Conservation (phyloP, 2,329 filamentous ascomycete species). For the Tolypocladium album region DNA sequence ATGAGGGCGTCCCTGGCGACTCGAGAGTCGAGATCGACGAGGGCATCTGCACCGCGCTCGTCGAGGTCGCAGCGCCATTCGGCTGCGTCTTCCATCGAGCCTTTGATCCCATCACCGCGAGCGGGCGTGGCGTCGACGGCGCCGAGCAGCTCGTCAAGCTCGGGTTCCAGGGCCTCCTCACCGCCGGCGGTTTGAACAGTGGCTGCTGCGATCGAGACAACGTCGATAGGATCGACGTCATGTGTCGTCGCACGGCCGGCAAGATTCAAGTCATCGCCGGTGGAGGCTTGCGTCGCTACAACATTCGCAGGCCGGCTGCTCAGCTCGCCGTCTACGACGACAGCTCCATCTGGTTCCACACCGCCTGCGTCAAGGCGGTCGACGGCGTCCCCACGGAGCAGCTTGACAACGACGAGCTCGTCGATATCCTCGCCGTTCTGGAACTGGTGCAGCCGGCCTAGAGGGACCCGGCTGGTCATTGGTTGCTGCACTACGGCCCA, state of each 20-base stretch:
- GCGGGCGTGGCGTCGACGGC: constrained; percentile 7
- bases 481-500: constrained; percentile 10
- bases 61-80: constrained; percentile 28
- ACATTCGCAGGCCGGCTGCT: constrained; percentile 19
- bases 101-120: constrained; percentile 35
- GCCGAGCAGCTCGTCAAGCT: constrained; percentile 25
- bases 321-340: constrained; percentile 12
- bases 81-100: constrained; percentile 45
- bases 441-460: constrained; percentile 12
- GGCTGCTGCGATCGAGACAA: constrained; percentile 24
- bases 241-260: constrained; percentile 18
- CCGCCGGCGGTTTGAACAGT: constrained; percentile 36
- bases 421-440: constrained; percentile 10
- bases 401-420: constrained; percentile 14
- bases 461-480: constrained; percentile 16
- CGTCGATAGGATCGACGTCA: constrained; percentile 19
- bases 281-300: constrained; percentile 36
- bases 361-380: constrained; percentile 21
- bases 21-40: constrained; percentile 24
- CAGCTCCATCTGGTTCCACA: constrained; percentile 32
- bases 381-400: constrained; percentile 10
- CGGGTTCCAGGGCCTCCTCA: constrained; percentile 41
- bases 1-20: not conserved
- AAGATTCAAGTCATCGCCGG: constrained; percentile 39
- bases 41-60: constrained; percentile 26